Evolutionary conservation across 305 asterid species (phyloP).

Genomic region (Rubia peregrina): DNA sequence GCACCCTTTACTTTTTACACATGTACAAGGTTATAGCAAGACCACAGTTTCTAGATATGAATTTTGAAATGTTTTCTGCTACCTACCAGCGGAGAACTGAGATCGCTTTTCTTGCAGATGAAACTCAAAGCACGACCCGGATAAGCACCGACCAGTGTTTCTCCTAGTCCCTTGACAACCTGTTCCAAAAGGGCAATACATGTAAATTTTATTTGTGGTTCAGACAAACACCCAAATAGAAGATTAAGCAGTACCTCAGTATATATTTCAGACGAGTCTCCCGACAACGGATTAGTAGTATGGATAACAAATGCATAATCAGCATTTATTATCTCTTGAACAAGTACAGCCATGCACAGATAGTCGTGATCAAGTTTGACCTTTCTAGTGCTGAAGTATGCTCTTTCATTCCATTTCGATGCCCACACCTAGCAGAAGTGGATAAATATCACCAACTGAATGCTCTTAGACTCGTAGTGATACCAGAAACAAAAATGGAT

Average conservation of each 20-base stretch:
- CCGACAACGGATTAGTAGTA: conserved; percentile 96
- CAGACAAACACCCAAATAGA: conserved; percentile 7
- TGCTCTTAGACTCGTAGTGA: neutral
- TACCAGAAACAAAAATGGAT: neutral
- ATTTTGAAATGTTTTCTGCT: neutral
- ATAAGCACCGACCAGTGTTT: conserved; percentile 98
- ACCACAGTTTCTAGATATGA: neutral
- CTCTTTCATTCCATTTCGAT: conserved; percentile 99
- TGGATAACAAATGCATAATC: conserved; percentile 99
- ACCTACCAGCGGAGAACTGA: conserved; percentile 66
- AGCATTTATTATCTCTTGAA: conserved; percentile 95
- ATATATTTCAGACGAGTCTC: conserved; percentile 87
- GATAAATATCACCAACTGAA: conserved; percentile 12
- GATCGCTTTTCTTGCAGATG: conserved; percentile 76
- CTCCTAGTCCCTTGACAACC: conserved; percentile 99
- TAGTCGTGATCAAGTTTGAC: conserved; percentile 86
- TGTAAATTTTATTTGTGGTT: neutral
- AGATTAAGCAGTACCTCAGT: conserved; percentile 59
- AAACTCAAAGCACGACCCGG: conserved; percentile 99
- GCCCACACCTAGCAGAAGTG: conserved; percentile 80
- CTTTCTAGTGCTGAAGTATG: conserved; percentile 95
- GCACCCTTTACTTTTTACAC: neutral
- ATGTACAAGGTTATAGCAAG: neutral
- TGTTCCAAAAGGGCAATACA: conserved; percentile 29
- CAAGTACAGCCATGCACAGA: conserved; percentile 99